Evolutionary conservation across 805 yeast species (phyloP).

Genomic region (Jamesozyma piceae): DNA sequence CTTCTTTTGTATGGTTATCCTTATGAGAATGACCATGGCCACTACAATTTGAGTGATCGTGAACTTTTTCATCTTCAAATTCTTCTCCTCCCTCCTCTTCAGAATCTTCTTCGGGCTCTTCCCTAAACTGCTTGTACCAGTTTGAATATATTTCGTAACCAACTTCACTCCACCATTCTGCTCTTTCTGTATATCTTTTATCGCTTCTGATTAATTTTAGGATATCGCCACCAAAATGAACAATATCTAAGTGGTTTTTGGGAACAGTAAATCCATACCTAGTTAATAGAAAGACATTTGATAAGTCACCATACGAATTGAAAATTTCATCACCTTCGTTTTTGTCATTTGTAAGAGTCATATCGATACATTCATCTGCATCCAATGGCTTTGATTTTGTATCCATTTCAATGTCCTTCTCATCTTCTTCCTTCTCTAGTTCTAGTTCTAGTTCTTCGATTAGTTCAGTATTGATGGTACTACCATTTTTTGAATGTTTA

Average conservation of each 20-base stretch:
- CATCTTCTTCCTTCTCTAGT: conserved; percentile 4
- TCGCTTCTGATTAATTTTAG: conserved; percentile 9
- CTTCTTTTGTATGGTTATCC: conserved; percentile 5
- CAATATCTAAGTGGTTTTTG: conserved; percentile 45
- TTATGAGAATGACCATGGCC: conserved; percentile 15
- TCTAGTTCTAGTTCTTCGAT: conserved; percentile 25
- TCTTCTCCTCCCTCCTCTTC: conserved; percentile 18
- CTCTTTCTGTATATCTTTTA: conserved; percentile 9
- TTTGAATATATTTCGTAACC: conserved; percentile 11
- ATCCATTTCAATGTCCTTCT: conserved; percentile 7
- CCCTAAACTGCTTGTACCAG: conserved; percentile 12
- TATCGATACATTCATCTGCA: conserved; percentile 58
- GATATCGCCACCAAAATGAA: conserved; percentile 40
- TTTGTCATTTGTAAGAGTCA: conserved; percentile 41
- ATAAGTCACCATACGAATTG: conserved; percentile 73
- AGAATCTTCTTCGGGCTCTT: conserved; percentile 10
- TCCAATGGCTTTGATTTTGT: conserved; percentile 12
- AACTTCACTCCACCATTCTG: conserved; percentile 20
- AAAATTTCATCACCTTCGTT: conserved; percentile 51
- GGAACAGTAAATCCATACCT: conserved; percentile 68
- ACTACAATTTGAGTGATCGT: conserved; percentile 12
- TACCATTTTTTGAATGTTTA: background rate
- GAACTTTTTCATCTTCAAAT: conserved; percentile 8
- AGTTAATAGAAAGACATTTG: conserved; percentile 57
- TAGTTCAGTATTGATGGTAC: conserved; percentile 21